phyloP scores from a whole-genome alignment of 345 rosid genomes.

The Syzygium grande region DNA sequence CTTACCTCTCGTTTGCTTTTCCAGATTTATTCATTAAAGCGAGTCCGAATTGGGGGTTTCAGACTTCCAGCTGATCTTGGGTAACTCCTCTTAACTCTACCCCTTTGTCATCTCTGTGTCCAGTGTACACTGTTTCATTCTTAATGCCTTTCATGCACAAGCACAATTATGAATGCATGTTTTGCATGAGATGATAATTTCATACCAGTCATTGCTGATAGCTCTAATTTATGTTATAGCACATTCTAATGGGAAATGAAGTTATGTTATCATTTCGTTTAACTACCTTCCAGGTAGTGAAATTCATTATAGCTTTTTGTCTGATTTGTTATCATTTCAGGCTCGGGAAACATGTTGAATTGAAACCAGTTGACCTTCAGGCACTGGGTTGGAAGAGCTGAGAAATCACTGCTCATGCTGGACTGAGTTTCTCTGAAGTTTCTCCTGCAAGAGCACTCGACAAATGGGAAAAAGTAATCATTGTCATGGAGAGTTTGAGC shows the following conservation, averaged over 20 bases:
- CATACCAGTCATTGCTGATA: neutral
- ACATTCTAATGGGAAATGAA: neutral
- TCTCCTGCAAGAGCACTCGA: neutral
- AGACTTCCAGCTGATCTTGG: slow-evolving; percentile 90
- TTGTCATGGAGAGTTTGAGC: neutral
- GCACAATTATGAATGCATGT: neutral
- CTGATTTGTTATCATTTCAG: neutral
- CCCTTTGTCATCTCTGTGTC: neutral
- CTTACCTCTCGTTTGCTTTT: slow-evolving; percentile 1
- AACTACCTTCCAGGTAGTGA: neutral
- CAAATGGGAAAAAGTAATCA: neutral
- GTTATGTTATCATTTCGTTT: neutral
- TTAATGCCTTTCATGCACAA: neutral
- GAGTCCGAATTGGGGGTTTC: slow-evolving; percentile 81
- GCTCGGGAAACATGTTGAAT: slow-evolving; percentile 64
- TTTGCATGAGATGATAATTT: neutral
- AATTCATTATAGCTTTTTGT: neutral
- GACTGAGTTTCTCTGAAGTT: neutral
- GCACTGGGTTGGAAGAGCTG: slow-evolving; percentile 61
- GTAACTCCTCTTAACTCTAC: slow-evolving; percentile 24
- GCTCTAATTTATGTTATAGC: neutral
- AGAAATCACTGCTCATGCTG: neutral
- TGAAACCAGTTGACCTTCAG: slow-evolving; percentile 57
- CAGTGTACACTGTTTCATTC: neutral
- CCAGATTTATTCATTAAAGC: slow-evolving; percentile 78